Evolutionary conservation across 495 filamentous ascomycete genomes (phyloP), one percentile per base, ranked within the genome.

Genomic region (Tuber magnatum): DNA sequence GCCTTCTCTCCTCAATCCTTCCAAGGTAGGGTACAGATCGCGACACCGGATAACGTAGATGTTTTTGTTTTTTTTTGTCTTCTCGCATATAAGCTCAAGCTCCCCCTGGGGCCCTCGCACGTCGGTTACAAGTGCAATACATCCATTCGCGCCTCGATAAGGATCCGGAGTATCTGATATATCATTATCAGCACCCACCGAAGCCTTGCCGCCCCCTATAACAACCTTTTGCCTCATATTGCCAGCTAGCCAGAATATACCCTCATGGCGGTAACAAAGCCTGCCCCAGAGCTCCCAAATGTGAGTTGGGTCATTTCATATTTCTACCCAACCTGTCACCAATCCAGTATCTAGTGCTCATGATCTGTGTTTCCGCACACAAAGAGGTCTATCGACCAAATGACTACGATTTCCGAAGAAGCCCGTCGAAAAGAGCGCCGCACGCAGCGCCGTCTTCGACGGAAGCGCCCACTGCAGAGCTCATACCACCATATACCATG

Each of bases 401-500:
- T 65, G 3, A 35, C 56, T 35, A 42, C 42, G 32, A 69, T 44
- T 65, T 7, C 61, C 28, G 70, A 77, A 48, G 70, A 76, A 48
- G 69, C 22, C 18, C 61, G 40, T 18, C 76, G 70, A 41, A 44
- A 61, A 28, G 69, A 77, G 46, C 76, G 74, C 24, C 56, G 74
- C 32, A 3, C 56, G 1, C 73, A 75, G 70, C 74, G 43, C 35
- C 48, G 71, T 71, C 71, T 35, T 42, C 74, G 35, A 51, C 71
- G 68, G 10, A 56, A 46, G 46, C 44, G 69, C 42, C 40, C 32
- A n/a, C 22, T 38, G 18, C 69, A 42, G 71, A 69, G 22, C 40
- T 39, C 71, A 73, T 80, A 80, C 28, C 77, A 76, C 40, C 78
- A 80, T 41, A 76, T 79, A 22, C 71, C 77, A 39, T 80, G 78